phyloP scores from a whole-genome alignment of 768 basidiomycete species.

The Mrakia frigida region DNA sequence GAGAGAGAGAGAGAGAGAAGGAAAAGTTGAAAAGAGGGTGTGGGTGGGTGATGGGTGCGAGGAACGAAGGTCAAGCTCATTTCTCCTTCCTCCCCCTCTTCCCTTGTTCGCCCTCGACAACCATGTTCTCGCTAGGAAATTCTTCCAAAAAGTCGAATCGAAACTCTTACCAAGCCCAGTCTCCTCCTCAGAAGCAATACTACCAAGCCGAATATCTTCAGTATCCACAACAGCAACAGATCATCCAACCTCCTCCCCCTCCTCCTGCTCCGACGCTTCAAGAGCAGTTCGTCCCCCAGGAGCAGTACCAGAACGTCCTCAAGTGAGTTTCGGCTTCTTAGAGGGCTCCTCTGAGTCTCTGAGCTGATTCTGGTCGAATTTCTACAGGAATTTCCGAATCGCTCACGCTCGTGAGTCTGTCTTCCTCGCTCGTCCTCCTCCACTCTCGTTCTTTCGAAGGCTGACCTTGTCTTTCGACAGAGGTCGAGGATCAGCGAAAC shows the following conservation, averaged over 20 bases:
- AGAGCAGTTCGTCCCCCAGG: too few relatives aligned
- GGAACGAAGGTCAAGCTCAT: neutral
- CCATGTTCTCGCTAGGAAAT: neutral
- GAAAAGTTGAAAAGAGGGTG: neutral
- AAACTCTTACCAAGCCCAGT: neutral
- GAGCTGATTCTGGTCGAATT: neutral
- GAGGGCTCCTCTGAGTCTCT: neutral
- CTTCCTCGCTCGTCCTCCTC: neutral
- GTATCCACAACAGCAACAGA: too few relatives aligned
- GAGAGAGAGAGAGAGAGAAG: neutral
- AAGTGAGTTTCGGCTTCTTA: neutral
- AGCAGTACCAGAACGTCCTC: neutral
- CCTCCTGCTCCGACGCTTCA: too few relatives aligned
- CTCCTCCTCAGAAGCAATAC: neutral
- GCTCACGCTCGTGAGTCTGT: slow-evolving; percentile 8
- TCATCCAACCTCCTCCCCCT: too few relatives aligned
- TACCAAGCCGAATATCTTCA: neutral
- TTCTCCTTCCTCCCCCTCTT: neutral
- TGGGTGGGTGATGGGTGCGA: neutral
- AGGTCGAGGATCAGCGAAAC: neutral
- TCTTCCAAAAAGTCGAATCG: neutral
- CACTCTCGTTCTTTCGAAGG: neutral
- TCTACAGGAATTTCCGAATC: slow-evolving; percentile 7
- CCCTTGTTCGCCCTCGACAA: neutral
- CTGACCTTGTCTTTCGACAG: neutral